Evolutionary conservation across 2,329 filamentous ascomycete species (phyloP), one percentile per base, ranked within the genome.

Genomic region (Capronia americana): DNA sequence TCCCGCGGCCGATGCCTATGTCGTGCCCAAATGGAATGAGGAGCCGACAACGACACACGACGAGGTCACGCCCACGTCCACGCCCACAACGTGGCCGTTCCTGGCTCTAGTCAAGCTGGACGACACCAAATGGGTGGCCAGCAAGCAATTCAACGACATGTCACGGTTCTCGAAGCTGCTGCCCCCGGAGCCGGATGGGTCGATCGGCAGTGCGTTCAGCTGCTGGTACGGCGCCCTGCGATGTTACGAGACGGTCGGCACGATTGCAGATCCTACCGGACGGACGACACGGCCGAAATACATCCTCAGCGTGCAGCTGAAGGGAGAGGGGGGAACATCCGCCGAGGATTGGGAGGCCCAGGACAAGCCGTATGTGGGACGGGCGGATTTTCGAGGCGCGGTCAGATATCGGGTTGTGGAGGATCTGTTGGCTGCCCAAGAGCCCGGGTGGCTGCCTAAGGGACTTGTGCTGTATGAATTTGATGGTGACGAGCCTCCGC

Each of bases 101-200:
- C 66, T 68, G 32, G 64, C 66, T 12, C 26, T 68, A 28, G 60
- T 66, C 23, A 68, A 66, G 46, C 28, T 66, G 41, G 53, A 32
- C 63, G 64, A 63, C 17, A 23, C 60, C 24, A 46, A 58, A 20
- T 68, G 64, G 66, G 30, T 68, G 30, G 56, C 55, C 8, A 68
- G 63, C 59, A 44, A 62, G 41, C 53, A 68, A 44, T 66, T 68
- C 56, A 23, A 63, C 46, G 63, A 62, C 24, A 68, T 68, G 56
- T 64, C 63, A n/a, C 26, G 63, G 50, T 41, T 48, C 26, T 62
- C 56, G 32, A 62, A 58, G 30, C 8, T 62, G 32, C 54, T 68
- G 20, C 66, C 66, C 30, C 58, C 26, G 2, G 63, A 63, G 28
- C 17, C 63, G 11, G 59, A 68, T 44, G 66, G 63, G 11, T 66